Evolutionary conservation across 176 grass and related monocot genomes (phyloP).

Genomic region (Eleusine indica): DNA sequence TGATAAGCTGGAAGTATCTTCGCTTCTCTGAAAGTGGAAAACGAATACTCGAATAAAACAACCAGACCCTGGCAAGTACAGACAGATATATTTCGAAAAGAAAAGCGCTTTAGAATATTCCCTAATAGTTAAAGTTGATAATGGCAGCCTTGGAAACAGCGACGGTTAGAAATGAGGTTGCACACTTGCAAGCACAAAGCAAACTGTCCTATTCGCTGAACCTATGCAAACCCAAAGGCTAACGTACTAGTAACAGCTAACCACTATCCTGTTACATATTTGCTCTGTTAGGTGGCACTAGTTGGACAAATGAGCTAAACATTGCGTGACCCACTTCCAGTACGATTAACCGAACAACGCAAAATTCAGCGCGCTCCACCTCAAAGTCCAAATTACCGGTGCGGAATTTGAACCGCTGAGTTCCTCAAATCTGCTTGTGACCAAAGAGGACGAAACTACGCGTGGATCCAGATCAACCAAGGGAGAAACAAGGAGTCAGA

Average conservation of each 20-base stretch:
- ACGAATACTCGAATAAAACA: background rate
- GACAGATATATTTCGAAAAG: constrained; percentile 4
- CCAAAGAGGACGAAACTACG: background rate
- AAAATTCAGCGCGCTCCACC: constrained; percentile 14
- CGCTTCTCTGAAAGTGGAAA: constrained; percentile 22
- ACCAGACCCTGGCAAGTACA: constrained; percentile 36
- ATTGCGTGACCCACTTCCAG: background rate
- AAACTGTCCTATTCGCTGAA: background rate
- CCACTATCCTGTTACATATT: background rate
- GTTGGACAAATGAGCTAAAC: constrained; percentile 4
- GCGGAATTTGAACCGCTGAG: background rate
- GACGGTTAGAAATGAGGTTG: background rate
- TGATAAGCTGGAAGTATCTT: background rate
- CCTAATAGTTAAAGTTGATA: background rate
- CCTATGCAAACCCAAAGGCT: constrained; percentile 13
- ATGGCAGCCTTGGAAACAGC: constrained; percentile 26
- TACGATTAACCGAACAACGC: background rate
- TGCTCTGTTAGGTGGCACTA: constrained; percentile 7
- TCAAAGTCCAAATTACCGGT: background rate
- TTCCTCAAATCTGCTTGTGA: background rate
- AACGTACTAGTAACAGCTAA: background rate
- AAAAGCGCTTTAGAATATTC: constrained; percentile 31
- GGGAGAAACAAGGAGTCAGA: background rate
- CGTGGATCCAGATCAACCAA: background rate
- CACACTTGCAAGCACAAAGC: background rate